Evolutionary conservation across 2,329 filamentous ascomycete species (phyloP).

Genomic region (Botrytis fragariae): DNA sequence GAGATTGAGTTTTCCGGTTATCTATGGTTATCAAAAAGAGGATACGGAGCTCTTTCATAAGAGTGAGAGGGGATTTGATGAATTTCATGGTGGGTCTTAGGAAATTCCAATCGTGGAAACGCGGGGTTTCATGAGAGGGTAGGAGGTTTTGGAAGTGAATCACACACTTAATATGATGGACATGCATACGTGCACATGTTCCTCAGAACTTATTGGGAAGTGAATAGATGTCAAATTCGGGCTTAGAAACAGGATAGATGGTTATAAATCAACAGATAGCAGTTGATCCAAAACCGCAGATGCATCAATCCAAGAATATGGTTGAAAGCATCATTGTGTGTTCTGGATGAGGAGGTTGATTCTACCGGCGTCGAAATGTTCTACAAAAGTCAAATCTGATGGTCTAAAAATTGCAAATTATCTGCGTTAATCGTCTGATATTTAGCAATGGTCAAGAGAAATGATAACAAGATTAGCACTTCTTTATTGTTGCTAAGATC

Average conservation of each 20-base stretch:
- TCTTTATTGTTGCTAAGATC: fast-evolving
- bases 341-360: not conserved
- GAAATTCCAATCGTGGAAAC: fast-evolving
- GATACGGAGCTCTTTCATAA: not conserved
- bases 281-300: no score
- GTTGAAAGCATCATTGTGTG: no score
- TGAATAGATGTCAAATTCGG: not conserved
- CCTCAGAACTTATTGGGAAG: fast-evolving
- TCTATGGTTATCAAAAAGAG: not conserved
- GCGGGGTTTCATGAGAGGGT: fast-evolving
- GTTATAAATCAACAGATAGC: no score
- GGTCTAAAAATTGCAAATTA: not conserved
- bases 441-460: not conserved
- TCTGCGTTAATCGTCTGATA: not conserved
- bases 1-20: fast-evolving
- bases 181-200: fast-evolving
- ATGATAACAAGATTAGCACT: not conserved
- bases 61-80: not conserved
- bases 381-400: fast-evolving
- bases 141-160: not conserved
- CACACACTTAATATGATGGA: not conserved
- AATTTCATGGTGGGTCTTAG: fast-evolving
- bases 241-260: no score
- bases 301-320: no score
- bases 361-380: not conserved